A percentile compares a stretch with the other conserved stretches of the same genome.
phyloP scores from a whole-genome alignment of 164 flowering plant species.

The Litsea cubeba region DNA sequence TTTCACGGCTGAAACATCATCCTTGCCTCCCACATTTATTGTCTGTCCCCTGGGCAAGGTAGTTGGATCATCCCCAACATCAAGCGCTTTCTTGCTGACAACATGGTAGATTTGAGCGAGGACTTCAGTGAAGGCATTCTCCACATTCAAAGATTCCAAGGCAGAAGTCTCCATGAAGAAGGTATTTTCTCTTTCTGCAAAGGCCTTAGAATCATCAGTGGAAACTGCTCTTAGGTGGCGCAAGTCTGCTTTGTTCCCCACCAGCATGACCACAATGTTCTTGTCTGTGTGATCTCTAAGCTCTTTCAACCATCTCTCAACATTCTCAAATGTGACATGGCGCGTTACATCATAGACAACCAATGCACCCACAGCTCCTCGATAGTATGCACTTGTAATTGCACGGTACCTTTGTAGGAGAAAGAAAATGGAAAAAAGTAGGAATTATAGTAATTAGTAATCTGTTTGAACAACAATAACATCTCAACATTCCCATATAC shows the following conservation, averaged over 20 bases:
- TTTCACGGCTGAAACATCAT: constrained; percentile 53
- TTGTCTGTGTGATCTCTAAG: constrained; percentile 66
- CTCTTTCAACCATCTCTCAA: constrained; percentile 79
- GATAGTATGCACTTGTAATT: constrained; percentile 73
- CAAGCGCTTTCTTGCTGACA: constrained; percentile 61
- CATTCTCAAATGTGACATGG: constrained; percentile 70
- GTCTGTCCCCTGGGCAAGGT: constrained; percentile 64
- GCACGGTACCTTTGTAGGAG: constrained; percentile 51
- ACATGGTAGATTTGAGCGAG: constrained; percentile 60
- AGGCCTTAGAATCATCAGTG: constrained; percentile 55
- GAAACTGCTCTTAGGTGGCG: constrained; percentile 67
- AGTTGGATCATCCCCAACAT: constrained; percentile 53
- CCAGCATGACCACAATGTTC: constrained; percentile 68
- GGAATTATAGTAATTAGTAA: background rate
- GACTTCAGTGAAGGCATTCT: constrained; percentile 65
- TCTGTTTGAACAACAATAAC: too few species aligned
- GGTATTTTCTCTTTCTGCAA: constrained; percentile 54
- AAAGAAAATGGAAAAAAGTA: background rate
- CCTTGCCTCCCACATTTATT: constrained; percentile 48
- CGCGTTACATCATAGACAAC: constrained; percentile 70
- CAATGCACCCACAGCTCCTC: constrained; percentile 74
- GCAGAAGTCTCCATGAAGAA: constrained; percentile 82
- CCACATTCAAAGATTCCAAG: constrained; percentile 63
- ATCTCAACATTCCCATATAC: too few species aligned
- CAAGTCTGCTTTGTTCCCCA: constrained; percentile 68